phyloP scores from a whole-genome alignment of 768 basidiomycete species.

The Udeniomyces megalosporus region DNA sequence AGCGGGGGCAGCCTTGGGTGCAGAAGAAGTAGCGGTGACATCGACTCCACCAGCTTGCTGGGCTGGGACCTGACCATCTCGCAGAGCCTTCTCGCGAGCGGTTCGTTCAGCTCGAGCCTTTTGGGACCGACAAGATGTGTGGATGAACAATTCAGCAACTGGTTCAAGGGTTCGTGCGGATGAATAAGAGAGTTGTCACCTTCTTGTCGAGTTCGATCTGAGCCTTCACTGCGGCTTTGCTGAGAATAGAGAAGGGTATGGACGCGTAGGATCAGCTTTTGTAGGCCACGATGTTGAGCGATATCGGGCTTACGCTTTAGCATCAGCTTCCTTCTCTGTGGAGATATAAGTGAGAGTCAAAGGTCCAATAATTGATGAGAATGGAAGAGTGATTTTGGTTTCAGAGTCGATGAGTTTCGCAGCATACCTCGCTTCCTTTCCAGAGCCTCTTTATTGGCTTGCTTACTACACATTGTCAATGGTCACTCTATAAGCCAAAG shows the following conservation, averaged over 20 bases:
- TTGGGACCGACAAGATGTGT: too few relatives aligned
- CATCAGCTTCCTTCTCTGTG: slow-evolving; percentile 77
- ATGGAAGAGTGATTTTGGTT: too few relatives aligned
- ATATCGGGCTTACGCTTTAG: slow-evolving; percentile 41
- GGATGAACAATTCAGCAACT: too few relatives aligned
- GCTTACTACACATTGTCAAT: too few relatives aligned
- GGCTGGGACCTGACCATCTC: slow-evolving; percentile 44
- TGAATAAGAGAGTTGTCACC: too few relatives aligned
- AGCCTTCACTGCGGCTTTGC: slow-evolving; percentile 58
- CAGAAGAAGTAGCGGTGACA: slow-evolving; percentile 2
- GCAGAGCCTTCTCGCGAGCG: slow-evolving; percentile 76
- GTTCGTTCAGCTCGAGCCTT: slow-evolving; percentile 69
- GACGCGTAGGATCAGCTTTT: too few relatives aligned
- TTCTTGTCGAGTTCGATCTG: slow-evolving; percentile 92
- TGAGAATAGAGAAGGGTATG: too few relatives aligned
- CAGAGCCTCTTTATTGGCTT: slow-evolving; percentile 54
- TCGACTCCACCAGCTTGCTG: slow-evolving; percentile 14
- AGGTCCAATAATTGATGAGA: too few relatives aligned
- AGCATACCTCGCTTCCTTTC: slow-evolving; percentile 55
- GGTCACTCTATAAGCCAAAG: too few relatives aligned
- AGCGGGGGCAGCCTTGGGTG: slow-evolving; percentile 31
- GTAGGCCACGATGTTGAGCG: too few relatives aligned
- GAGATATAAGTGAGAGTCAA: background rate
- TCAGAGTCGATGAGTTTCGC: background rate
- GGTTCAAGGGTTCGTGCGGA: too few relatives aligned